Evolutionary conservation across 768 basidiomycete genomes (phyloP).

Genomic region (Auriscalpium vulgare): DNA sequence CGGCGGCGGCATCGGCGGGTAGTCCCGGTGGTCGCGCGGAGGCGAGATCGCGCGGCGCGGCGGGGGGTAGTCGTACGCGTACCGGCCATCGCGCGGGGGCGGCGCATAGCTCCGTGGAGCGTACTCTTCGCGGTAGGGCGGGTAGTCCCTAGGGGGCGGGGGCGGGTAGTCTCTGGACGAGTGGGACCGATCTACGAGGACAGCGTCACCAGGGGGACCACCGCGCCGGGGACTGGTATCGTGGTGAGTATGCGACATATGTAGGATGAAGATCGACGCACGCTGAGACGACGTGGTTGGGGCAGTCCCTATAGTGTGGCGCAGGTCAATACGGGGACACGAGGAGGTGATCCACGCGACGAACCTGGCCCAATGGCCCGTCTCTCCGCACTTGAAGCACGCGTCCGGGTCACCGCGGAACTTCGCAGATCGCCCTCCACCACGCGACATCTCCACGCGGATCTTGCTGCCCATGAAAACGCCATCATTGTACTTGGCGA

Average conservation of each 20-base stretch:
- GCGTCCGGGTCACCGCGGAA: conserved; percentile 82
- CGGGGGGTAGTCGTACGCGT: conserved; percentile 45
- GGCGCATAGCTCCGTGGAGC: conserved; percentile 32
- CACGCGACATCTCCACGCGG: conserved; percentile 78
- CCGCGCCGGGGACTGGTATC: conserved; percentile 28
- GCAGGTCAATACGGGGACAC: no score
- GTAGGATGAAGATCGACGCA: conserved; percentile 16
- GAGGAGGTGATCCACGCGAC: conserved; percentile 14
- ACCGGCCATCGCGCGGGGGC: conserved; percentile 30
- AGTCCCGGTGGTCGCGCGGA: conserved; percentile 63
- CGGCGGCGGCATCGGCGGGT: conserved; percentile 40
- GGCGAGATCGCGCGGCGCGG: conserved; percentile 52
- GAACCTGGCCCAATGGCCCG: conserved; percentile 87
- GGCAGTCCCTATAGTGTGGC: conserved; percentile 53
- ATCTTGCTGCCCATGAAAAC: conserved; percentile 92
- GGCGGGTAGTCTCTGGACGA: conserved; percentile 42
- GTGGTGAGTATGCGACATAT: conserved; percentile 21
- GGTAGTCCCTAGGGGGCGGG: conserved; percentile 32
- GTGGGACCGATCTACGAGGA: conserved; percentile 52
- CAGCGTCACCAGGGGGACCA: conserved; percentile 35
- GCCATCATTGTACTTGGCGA: conserved; percentile 83
- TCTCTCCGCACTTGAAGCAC: conserved; percentile 81
- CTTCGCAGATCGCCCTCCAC: conserved; percentile 74
- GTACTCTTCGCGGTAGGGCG: conserved; percentile 49
- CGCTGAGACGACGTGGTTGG: conserved; percentile 41